These are phyloP conservation scores for Echium plantagineum DNA, from an alignment of 257 asterid species.

Conservation along the genomic window DNA sequence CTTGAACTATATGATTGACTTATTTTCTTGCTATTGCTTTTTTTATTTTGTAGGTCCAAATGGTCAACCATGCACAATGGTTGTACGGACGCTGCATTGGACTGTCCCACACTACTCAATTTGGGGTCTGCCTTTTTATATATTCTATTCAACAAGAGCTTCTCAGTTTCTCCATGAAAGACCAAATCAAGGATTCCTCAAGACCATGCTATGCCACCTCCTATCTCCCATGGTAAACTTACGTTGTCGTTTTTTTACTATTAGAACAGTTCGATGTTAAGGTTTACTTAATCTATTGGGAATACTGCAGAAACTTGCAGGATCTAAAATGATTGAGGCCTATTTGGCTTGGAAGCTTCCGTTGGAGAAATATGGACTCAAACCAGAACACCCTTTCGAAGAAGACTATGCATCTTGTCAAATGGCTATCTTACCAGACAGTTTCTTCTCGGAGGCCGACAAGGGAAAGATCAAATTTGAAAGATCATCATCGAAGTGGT, in stretches of 20 bases:
- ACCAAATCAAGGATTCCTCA: constrained; percentile 72
- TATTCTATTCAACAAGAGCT: constrained; percentile 81
- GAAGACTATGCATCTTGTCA: constrained; percentile 93
- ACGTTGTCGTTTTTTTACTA: neutral
- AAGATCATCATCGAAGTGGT: constrained; percentile 52
- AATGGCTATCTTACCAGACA: constrained; percentile 87
- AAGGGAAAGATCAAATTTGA: constrained; percentile 57
- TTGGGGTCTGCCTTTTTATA: constrained; percentile 86
- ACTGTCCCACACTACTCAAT: constrained; percentile 85
- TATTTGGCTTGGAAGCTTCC: constrained; percentile 84
- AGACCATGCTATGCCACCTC: constrained; percentile 42
- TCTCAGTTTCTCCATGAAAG: constrained; percentile 73
- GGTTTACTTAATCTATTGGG: neutral
- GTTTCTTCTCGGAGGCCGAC: constrained; percentile 68
- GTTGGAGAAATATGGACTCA: constrained; percentile 60
- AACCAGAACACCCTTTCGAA: constrained; percentile 83
- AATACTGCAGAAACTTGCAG: constrained; percentile 36
- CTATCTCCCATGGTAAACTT: constrained; percentile 59
- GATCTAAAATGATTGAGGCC: constrained; percentile 62
- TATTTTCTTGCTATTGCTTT: neutral
- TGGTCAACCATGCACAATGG: constrained; percentile 75
- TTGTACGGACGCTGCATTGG: constrained; percentile 78
- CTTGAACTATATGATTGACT: neutral
- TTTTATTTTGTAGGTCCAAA: constrained; percentile 37
- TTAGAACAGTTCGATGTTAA: neutral